Evolutionary conservation across 345 rosid genomes (phyloP), one percentile per base, ranked within the genome.

Genomic region (Camelina hispida): DNA sequence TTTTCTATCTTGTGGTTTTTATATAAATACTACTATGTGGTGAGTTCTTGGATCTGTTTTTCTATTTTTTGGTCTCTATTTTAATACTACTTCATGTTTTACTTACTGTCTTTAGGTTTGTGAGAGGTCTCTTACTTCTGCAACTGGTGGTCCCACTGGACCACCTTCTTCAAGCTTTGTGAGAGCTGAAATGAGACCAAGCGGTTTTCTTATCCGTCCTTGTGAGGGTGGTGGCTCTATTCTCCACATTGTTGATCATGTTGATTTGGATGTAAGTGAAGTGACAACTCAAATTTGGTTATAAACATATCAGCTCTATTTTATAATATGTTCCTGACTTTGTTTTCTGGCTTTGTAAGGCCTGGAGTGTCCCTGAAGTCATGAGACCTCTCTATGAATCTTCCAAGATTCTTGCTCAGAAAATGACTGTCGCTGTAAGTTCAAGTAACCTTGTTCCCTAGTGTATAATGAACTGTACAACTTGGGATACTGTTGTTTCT

Each of bases 171-270:
- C 96, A 79, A 84, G 77, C 87, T 94, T 88, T 37, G 84, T 87
- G 17, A 87, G 98, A 81, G 98, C 95, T 61, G 95, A 94, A 76
- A 82, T 91, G 94, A 84, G 88, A 75, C 90, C 98, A 16, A 94
- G 98, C 67, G 98, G 98, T 66, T 94, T 85, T 65, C 86, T 94
- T 34, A 86, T 91, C 71, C 94, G 98, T 51, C 91, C 97, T 48
- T 94, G 95, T 47, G 98, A 94, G 37, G 98, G 98, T 60, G 97
- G 96, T 77, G 93, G 97, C 63, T 90, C 96, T 69, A 89, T 94
- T 66, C 84, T 94, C 72, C 94, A 94, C 83, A 91, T 94, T 76
- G 98, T 94, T 40, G 98, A 94, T 84, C 98, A 93, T 81, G 86
- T 94, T 81, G 97, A 94, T 74, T 83, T 91, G 59, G 95, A 91